A percentile compares a stretch with the other conserved stretches of the same genome.
These are phyloP conservation scores for Xylaria sp. DNA, from an alignment of 2,329 filamentous ascomycete genomes.

Conservation along the genomic window DNA sequence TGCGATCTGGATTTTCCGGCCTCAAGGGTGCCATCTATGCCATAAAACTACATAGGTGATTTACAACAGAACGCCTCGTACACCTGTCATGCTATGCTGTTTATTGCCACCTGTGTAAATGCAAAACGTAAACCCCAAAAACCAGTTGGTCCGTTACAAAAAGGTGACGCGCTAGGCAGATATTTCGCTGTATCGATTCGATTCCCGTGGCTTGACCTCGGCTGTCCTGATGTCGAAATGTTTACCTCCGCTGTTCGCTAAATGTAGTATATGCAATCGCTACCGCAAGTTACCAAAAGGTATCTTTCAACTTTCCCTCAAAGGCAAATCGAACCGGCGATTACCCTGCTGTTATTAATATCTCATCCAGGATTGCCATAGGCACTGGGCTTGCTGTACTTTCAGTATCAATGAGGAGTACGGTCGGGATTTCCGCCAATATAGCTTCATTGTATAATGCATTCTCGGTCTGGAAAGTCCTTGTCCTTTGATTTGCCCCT, in stretches of 20 bases:
- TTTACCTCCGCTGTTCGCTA: background rate
- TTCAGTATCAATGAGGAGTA: background rate
- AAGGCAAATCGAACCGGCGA: background rate
- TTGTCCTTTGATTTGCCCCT: conserved; percentile 42
- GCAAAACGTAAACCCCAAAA: conserved; percentile 13
- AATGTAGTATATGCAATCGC: background rate
- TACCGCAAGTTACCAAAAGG: conserved; percentile 1
- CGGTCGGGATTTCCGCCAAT: background rate
- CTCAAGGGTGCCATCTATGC: background rate
- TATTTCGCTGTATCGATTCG: background rate
- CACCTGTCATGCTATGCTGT: conserved; percentile 11
- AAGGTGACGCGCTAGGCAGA: background rate
- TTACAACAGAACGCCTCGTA: conserved; percentile 18
- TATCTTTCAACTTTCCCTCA: conserved; percentile 7
- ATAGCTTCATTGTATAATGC: conserved; percentile 41
- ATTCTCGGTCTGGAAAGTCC: conserved; percentile 43
- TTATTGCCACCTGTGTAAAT: conserved; percentile 20
- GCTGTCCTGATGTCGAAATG: background rate
- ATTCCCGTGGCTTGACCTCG: background rate
- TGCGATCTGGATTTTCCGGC: background rate
- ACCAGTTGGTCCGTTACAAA: background rate
- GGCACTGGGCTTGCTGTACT: background rate
- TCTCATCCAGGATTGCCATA: background rate
- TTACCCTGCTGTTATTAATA: background rate
- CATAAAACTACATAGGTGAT: conserved; percentile 14